These are phyloP conservation scores for Calonectria montana DNA, from an alignment of 2,329 filamentous ascomycete species.

Conservation along the genomic window DNA sequence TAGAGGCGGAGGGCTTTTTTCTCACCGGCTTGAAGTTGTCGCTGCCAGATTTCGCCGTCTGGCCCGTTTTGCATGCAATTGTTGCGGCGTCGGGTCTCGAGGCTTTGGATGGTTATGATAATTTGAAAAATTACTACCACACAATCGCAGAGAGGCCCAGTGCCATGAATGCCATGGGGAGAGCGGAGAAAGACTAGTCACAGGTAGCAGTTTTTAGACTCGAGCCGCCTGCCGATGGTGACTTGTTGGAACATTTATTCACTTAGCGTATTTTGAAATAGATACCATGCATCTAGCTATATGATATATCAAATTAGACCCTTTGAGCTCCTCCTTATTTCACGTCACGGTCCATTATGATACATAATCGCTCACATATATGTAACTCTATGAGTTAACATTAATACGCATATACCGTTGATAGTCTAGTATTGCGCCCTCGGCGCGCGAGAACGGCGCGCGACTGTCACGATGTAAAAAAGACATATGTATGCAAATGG, in stretches of 20 bases:
- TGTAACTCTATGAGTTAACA: not conserved
- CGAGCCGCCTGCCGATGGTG: not conserved
- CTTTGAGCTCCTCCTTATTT: not conserved
- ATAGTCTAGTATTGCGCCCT: not conserved
- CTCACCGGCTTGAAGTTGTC: slow-evolving; percentile 56
- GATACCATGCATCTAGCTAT: not conserved
- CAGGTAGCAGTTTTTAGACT: not conserved
- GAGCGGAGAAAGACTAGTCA: slow-evolving; percentile 3
- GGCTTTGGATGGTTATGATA: slow-evolving; percentile 43
- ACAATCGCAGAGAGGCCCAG: slow-evolving; percentile 37
- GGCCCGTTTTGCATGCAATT: slow-evolving; percentile 65
- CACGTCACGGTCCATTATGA: not conserved
- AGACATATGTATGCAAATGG: not conserved
- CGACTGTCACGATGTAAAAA: not conserved
- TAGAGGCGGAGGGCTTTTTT: slow-evolving; percentile 50
- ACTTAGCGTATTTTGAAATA: not conserved
- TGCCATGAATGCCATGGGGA: slow-evolving; percentile 37
- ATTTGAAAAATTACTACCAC: slow-evolving; percentile 54
- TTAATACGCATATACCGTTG: not conserved
- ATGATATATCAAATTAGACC: not conserved
- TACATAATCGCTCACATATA: not conserved
- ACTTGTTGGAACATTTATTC: not conserved
- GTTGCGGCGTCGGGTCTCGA: slow-evolving; percentile 47
- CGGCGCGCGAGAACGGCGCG: too few species aligned
- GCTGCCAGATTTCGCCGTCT: slow-evolving; percentile 67